Conservation (phyloP, 352 stramenopile species). For the Pythium chondricola region DNA sequence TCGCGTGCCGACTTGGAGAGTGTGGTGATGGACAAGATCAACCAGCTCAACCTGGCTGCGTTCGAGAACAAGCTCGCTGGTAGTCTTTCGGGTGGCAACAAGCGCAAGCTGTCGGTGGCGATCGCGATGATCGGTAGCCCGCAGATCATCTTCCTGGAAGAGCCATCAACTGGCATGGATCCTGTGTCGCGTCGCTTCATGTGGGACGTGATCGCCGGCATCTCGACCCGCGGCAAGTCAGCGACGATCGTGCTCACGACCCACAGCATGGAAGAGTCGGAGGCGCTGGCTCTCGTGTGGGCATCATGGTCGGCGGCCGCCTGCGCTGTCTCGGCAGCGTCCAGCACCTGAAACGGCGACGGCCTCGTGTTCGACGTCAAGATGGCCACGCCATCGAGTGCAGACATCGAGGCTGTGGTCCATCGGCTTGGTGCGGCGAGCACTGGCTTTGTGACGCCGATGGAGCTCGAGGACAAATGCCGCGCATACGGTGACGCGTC, state of each 20-base stretch:
- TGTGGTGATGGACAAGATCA: conserved; percentile 61
- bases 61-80: conserved; percentile 71
- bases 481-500: conserved; percentile 32
- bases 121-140: conserved; percentile 92
- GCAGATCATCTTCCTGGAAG: conserved; percentile 89
- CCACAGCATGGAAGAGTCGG: conserved; percentile 96
- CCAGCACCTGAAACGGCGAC: conserved; percentile 95
- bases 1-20: conserved; percentile 26
- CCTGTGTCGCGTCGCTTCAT: conserved; percentile 92
- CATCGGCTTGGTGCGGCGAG: too few relatives aligned
- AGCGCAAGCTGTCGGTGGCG: conserved; percentile 90
- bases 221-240: conserved; percentile 60
- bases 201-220: conserved; percentile 91
- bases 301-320: conserved; percentile 87
- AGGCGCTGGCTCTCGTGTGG: conserved; percentile 91
- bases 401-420: conserved; percentile 31
- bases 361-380: conserved; percentile 89
- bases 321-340: conserved; percentile 78
- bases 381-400: conserved; percentile 24
- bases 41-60: conserved; percentile 57
- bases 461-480: conserved; percentile 47
- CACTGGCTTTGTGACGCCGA: conserved; percentile 34
- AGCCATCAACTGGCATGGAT: conserved; percentile 92
- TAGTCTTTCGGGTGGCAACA: conserved; percentile 85
- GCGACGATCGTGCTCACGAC: conserved; percentile 91